Evolutionary conservation across 2,329 filamentous ascomycete genomes (phyloP), one percentile per base, ranked within the genome.

Genomic region (Pseudopyricularia cyperi): DNA sequence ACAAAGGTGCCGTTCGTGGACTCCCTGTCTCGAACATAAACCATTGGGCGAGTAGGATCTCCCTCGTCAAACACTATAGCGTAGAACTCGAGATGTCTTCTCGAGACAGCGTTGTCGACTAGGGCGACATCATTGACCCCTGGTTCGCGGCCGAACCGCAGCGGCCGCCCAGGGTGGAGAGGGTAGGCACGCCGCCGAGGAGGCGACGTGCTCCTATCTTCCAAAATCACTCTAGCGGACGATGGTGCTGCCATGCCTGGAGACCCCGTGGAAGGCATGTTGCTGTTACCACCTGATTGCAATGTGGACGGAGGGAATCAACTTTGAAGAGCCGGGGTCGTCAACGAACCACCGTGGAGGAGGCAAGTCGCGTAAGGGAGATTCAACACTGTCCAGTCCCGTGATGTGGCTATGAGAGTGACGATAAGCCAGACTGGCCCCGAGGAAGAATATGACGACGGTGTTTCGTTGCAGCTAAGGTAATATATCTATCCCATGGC

Each of bases 11-110:
- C 77, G 52, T 74, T 75, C 15, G 64, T 65, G 4, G 77, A 80
- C 51, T 72, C 71, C 24, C 73, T 70, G 56, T 82, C 78, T 14
- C 77, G 72, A 28, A 79, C 75, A 55, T 79, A 81, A 39, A 80
- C 62, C 52, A 77, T 44, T 26, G 39, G 39, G 4, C 12, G 39
- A 44, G 22, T 19, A 15, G 22, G 17, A 24, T 62, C 4, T 15
- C 39, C 22, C 3, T 44, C 39, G 19, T 44, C 39, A 12, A 44
- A 44, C 8, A 15, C 15, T 9, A 44, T 44, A 6, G 24, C 39
- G 15, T 44, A 44, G 19, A 44, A 44, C 24, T 44, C 39, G 24
- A 44, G 39, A 14, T 44, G 39, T 5, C 15, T 24, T 24, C 39
- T 44, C 5, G 39, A 44, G 22, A 44, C 39, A 24, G 19, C 22